phyloP scores from a whole-genome alignment of 225 moss, liverwort and hornwort genomes.

The Ulota crispa region DNA sequence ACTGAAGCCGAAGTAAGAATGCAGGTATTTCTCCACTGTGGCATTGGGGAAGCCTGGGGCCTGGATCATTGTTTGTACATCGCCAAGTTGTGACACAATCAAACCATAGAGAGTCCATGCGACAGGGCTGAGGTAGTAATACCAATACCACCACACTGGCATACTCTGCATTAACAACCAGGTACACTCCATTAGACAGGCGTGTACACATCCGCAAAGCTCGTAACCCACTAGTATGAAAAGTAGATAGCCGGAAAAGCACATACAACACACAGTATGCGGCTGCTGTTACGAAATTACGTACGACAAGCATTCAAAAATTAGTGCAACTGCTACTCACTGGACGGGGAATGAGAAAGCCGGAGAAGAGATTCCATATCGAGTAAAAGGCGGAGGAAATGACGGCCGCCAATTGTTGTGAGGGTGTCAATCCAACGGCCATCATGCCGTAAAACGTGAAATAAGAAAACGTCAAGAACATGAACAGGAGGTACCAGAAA shows the following conservation, averaged over 20 bases:
- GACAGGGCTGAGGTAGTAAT: slow-evolving; percentile 81
- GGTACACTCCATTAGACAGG: not conserved
- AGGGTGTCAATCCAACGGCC: slow-evolving; percentile 86
- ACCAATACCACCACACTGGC: slow-evolving; percentile 90
- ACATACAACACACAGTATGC: not conserved
- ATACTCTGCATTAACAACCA: slow-evolving; percentile 61
- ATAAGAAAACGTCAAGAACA: slow-evolving; percentile 87
- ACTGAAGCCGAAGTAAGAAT: slow-evolving; percentile 64
- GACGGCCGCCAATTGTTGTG: slow-evolving; percentile 87
- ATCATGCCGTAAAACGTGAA: slow-evolving; percentile 99
- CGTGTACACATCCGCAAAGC: not conserved
- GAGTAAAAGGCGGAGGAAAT: slow-evolving; percentile 88
- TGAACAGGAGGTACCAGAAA: slow-evolving; percentile 82
- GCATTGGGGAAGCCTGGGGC: slow-evolving; percentile 39
- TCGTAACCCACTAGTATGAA: not conserved
- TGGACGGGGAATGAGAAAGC: slow-evolving; percentile 77
- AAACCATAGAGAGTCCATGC: slow-evolving; percentile 93
- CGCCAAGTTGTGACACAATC: slow-evolving; percentile 82
- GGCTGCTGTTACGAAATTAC: not conserved
- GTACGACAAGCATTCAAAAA: not conserved
- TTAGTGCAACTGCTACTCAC: slow-evolving; percentile 30
- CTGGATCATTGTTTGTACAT: slow-evolving; percentile 37
- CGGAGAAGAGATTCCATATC: slow-evolving; percentile 93
- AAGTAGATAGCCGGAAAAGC: not conserved
- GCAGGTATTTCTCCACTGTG: slow-evolving; percentile 49